These are phyloP conservation scores for Colletotrichum sp. DNA, from an alignment of 2,329 filamentous ascomycete genomes.

Conservation along the genomic window DNA sequence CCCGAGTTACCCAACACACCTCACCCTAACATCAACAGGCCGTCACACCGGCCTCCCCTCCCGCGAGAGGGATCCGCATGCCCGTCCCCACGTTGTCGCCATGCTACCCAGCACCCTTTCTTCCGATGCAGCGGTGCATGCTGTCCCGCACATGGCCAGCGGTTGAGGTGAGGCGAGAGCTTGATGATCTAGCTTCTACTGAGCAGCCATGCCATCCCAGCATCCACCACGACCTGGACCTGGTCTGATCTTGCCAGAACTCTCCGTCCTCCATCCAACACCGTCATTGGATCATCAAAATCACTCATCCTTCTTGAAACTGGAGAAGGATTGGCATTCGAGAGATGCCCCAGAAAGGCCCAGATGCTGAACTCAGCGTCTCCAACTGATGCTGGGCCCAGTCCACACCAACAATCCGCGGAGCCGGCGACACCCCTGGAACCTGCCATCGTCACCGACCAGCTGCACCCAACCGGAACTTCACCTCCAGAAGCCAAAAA, in stretches of 20 bases:
- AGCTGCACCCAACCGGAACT: not conserved
- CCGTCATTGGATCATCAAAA: not conserved
- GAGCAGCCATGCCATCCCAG: not conserved
- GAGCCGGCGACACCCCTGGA: not conserved
- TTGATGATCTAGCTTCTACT: not conserved
- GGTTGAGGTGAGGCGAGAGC: not conserved
- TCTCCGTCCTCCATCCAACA: not conserved
- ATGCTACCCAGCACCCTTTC: not conserved
- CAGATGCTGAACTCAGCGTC: not conserved
- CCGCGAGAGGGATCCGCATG: not conserved
- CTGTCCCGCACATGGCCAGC: not conserved
- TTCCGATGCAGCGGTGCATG: not conserved
- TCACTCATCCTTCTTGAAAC: not conserved
- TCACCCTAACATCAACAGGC: not conserved
- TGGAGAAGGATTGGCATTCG: not conserved
- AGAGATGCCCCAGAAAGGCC: not conserved
- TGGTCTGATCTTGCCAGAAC: not conserved
- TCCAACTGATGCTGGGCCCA: not conserved
- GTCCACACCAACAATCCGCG: not conserved
- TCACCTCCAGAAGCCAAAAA: not conserved
- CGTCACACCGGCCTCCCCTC: not conserved
- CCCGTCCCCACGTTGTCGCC: slow-evolving; percentile 2
- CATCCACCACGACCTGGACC: not conserved
- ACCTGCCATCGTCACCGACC: not conserved
- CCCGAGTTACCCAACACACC: not conserved